These are phyloP conservation scores for Globisporangium barbulae DNA, from an alignment of 352 stramenopile species.

Conservation along the genomic window DNA sequence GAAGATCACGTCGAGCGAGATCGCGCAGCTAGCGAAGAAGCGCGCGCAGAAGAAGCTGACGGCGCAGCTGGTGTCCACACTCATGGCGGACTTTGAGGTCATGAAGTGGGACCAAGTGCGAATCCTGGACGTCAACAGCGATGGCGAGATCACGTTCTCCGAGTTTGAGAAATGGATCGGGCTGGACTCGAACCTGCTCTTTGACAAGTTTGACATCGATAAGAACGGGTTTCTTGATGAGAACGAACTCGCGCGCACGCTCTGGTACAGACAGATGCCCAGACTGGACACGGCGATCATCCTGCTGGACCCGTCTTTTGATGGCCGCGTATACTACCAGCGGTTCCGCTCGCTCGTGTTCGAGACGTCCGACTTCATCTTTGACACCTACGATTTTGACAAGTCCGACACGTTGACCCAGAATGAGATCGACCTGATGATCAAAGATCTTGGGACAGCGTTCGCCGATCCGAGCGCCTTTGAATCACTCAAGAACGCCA, in stretches of 20 bases:
- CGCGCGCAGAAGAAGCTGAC: constrained; percentile 39
- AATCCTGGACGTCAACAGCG: constrained; percentile 43
- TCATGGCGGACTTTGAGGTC: constrained; percentile 52
- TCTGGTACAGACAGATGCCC: constrained; percentile 73
- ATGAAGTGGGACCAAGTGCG: constrained; percentile 58
- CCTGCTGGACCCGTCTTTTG: constrained; percentile 75
- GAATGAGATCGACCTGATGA: constrained; percentile 62
- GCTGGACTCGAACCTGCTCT: constrained; percentile 70
- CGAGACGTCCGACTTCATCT: constrained; percentile 56
- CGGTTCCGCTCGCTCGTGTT: constrained; percentile 42
- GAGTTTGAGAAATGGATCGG: constrained; percentile 77
- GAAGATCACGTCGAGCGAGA: constrained; percentile 69
- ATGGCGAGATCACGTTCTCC: constrained; percentile 56
- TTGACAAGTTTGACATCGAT: constrained; percentile 81
- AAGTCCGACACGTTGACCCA: constrained; percentile 45
- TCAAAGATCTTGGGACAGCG: constrained; percentile 51
- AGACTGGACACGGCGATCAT: constrained; percentile 63
- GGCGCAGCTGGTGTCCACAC: constrained; percentile 26
- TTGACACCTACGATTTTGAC: constrained; percentile 76
- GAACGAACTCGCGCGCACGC: constrained; percentile 63
- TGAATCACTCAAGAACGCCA: constrained; percentile 33
- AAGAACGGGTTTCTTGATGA: constrained; percentile 84
- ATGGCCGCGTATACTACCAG: constrained; percentile 78
- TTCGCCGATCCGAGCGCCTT: constrained; percentile 43
- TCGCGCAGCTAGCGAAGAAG: constrained; percentile 31